These are phyloP conservation scores for Colletotrichum agaves DNA, from an alignment of 2,329 filamentous ascomycete genomes.

Conservation along the genomic window DNA sequence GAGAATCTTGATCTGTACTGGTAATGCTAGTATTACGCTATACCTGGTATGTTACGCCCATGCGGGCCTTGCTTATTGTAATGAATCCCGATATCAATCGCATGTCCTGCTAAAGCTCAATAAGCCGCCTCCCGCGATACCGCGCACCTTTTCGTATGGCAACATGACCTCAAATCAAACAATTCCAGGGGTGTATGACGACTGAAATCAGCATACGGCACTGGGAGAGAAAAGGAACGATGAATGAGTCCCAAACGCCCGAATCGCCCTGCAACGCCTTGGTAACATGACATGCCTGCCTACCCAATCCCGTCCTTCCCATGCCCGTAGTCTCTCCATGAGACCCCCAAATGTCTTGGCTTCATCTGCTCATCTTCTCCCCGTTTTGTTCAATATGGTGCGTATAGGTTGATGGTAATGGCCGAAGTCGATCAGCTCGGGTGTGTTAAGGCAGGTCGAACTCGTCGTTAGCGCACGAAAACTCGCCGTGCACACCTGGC, in stretches of 20 bases:
- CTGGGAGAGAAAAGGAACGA: not conserved
- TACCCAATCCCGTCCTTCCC: slow-evolving; percentile 15
- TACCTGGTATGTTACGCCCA: slow-evolving; percentile 1
- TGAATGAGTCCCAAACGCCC: slow-evolving; percentile 30
- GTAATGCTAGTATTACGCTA: slow-evolving; percentile 5
- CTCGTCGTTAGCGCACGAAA: not conserved
- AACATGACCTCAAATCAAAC: not conserved
- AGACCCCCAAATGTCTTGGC: not conserved
- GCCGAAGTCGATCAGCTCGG: not conserved
- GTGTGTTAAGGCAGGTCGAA: not conserved
- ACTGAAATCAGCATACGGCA: slow-evolving; percentile 1
- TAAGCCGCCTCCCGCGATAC: slow-evolving; percentile 16
- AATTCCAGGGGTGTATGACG: not conserved
- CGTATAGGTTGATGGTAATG: not conserved
- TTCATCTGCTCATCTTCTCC: slow-evolving; percentile 14
- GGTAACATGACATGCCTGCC: slow-evolving; percentile 26
- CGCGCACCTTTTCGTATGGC: not conserved
- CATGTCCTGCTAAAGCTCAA: slow-evolving; percentile 9
- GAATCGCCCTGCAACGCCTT: slow-evolving; percentile 30
- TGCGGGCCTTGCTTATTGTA: slow-evolving; percentile 1
- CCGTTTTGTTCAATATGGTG: not conserved
- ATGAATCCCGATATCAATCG: slow-evolving; percentile 2
- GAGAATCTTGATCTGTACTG: not conserved
- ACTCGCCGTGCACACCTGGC: not conserved
- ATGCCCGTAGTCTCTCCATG: not conserved